Evolutionary conservation across 345 rosid species (phyloP), one percentile per base, ranked within the genome.

Genomic region (Noccaea caerulescens): DNA sequence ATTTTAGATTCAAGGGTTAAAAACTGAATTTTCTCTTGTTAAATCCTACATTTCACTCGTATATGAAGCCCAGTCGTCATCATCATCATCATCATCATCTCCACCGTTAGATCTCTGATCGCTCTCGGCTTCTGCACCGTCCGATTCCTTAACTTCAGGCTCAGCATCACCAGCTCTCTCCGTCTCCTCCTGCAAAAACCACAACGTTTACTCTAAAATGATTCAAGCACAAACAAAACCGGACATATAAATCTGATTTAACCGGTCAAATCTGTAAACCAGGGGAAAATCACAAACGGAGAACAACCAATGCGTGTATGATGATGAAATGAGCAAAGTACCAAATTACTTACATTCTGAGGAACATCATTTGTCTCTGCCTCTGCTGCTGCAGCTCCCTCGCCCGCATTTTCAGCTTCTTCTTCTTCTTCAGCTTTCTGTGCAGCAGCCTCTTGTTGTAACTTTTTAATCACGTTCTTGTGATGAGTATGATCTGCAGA

Each of bases 401-500:
- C 72, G 11, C 55, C 30, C 30, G 30, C 82, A 5, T 72, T 42
- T 25, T 51, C 71, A 37, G 63, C 83, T 20, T 65, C 79, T 46
- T 54, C 83, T 20, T 65, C 79, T 46, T 54, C 85, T 75, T 34
- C 76, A 1, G 57, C 72, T 69, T 81, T 82, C 53, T 32, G 66
- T 10, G 69, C 86, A 44, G 72, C 81, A 54, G 86, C 84, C 76
- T 68, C 80, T 75, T 83, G 66, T 56, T 79, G 75, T 60, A 90
- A 82, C 74, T 81, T 84, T 77, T 87, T 81, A 32, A 88, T 80
- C 67, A 87, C 83, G 76, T 69, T 79, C 39, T 84, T 77, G 68
- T 75, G 90, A 80, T 86, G 87, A n/a, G 79, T 71, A 71, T 76
- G 79, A 73, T 86, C 97, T 93, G 84, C 80, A 27, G 30, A 27